Percentiles rank a stretch among this genome's conserved stretches.
Conservation (phyloP, 2,329 filamentous ascomycete species). For the Calonectria pauciramosa region DNA sequence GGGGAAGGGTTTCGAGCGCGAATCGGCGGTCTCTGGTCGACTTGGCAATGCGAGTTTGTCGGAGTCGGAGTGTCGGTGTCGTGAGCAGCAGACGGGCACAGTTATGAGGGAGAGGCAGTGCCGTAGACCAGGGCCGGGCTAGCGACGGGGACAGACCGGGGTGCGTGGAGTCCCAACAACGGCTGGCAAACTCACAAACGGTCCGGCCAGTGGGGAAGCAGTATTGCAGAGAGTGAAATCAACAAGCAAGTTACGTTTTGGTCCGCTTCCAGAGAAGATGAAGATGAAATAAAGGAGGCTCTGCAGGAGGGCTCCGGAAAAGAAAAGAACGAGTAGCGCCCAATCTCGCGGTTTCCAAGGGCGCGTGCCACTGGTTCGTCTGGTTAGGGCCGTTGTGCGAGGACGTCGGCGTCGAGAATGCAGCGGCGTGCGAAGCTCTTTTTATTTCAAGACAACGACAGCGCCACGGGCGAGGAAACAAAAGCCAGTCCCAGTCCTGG, state of each 20-base stretch:
- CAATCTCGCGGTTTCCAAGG: slow-evolving; percentile 1
- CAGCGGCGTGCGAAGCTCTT: slow-evolving; percentile 15
- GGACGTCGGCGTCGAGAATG: not conserved
- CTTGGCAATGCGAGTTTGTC: slow-evolving; percentile 5
- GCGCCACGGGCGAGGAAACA: not conserved
- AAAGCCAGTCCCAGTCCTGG: slow-evolving; percentile 11
- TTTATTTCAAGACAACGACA: slow-evolving; percentile 7
- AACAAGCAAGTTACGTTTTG: not conserved
- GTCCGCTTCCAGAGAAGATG: not conserved
- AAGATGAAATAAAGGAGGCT: not conserved
- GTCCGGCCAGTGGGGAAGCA: not conserved
- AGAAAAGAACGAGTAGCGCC: not conserved
- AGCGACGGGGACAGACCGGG: slow-evolving; percentile 7
- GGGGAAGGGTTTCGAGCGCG: not conserved
- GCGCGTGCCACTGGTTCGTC: slow-evolving; percentile 7
- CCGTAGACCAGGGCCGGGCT: slow-evolving; percentile 10
- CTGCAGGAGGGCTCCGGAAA: not conserved
- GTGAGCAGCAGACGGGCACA: not conserved
- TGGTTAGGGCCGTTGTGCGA: not conserved
- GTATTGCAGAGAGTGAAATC: not conserved
- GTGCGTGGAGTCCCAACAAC: not conserved
- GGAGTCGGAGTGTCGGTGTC: slow-evolving; percentile 3
- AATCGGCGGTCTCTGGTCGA: slow-evolving; percentile 9
- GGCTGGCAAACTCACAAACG: slow-evolving; percentile 10
- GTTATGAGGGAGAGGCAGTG: slow-evolving; percentile 20